phyloP scores from a whole-genome alignment of 164 flowering plant species.

The Magnolia changhungtana region DNA sequence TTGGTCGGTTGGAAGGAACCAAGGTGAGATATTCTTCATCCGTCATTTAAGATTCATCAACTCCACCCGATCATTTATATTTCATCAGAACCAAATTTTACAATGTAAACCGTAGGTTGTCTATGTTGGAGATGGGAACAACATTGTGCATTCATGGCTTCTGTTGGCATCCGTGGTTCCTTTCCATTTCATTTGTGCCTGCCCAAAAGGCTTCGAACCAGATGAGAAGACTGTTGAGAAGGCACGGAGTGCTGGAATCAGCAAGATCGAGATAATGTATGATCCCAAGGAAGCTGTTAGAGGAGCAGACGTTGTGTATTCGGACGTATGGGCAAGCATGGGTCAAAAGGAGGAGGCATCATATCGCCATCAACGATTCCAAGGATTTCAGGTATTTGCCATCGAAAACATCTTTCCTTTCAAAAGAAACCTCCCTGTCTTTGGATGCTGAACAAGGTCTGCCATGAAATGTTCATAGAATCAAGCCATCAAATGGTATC shows the following conservation, averaged over 20 bases:
- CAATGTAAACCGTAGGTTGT: conserved; percentile 61
- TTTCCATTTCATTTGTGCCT: conserved; percentile 91
- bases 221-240: conserved; percentile 70
- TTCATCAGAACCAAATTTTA: conserved; percentile 5
- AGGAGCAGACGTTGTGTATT: conserved; percentile 93
- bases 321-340: conserved; percentile 99
- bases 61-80: neutral
- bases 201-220: conserved; percentile 94
- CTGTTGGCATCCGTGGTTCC: conserved; percentile 75
- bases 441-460: neutral
- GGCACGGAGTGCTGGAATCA: conserved; percentile 70
- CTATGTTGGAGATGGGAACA: conserved; percentile 97
- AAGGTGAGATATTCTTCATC: conserved; percentile 43
- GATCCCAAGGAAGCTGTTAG: conserved; percentile 90
- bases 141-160: conserved; percentile 93
- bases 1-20: conserved; percentile 85
- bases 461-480: neutral
- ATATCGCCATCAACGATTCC: conserved; percentile 72
- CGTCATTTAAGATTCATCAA: neutral
- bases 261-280: conserved; percentile 84
- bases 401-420: neutral
- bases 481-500: neutral
- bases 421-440: neutral
- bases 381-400: conserved; percentile 82
- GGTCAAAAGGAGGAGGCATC: conserved; percentile 97